These are phyloP conservation scores for Nepenthes alata DNA, from an alignment of 179 eudicot species.

Conservation along the genomic window DNA sequence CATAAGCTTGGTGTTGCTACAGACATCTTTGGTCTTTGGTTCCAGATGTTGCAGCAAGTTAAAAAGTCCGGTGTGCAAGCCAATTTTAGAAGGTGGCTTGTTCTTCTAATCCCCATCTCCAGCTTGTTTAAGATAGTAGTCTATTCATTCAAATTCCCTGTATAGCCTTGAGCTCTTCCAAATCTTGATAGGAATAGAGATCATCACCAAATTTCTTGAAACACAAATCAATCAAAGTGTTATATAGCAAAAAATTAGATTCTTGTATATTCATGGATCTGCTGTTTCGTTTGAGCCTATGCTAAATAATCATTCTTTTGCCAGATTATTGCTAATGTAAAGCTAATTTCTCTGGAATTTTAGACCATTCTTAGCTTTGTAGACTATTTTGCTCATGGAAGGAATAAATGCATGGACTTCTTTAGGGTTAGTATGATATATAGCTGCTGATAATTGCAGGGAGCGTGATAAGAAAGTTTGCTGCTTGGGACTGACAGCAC, in stretches of 20 bases:
- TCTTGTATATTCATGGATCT: no score
- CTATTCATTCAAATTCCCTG: background rate
- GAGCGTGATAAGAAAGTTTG: slow-evolving; percentile 95
- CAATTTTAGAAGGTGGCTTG: slow-evolving; percentile 67
- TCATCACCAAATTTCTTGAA: no score
- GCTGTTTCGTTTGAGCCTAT: no score
- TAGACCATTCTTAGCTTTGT: background rate
- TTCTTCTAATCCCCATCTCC: background rate
- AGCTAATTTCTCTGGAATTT: no score
- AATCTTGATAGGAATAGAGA: no score
- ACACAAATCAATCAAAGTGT: no score
- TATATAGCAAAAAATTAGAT: no score
- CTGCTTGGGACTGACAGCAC: slow-evolving; percentile 85
- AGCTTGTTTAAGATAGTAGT: background rate
- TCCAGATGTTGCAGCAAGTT: slow-evolving; percentile 89
- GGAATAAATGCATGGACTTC: background rate
- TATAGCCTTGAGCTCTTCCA: no score
- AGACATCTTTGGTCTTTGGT: slow-evolving; percentile 83
- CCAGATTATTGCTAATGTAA: no score
- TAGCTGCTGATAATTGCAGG: slow-evolving; percentile 26
- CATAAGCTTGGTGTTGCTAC: slow-evolving; percentile 80
- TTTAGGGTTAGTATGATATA: background rate
- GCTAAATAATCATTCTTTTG: no score
- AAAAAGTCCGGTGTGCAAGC: slow-evolving; percentile 67
- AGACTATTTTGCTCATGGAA: background rate